Base-by-base conservation (phyloP, 2,329 filamentous ascomycete genomes). In the Fusarium dlaminii region DNA sequence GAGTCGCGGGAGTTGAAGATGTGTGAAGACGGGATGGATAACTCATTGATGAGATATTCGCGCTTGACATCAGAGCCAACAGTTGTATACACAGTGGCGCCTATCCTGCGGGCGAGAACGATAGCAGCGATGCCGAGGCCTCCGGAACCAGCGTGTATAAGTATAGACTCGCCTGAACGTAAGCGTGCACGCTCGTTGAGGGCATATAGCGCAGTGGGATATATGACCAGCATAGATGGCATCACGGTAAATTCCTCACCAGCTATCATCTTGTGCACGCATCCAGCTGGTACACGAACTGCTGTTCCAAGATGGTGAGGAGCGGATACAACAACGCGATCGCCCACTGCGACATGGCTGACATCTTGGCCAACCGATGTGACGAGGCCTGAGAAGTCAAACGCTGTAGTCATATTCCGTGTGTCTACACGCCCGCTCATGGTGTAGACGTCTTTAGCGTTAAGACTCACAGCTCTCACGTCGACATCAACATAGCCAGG, bases 261-360 rank as follows among this genome's bases (percentile, higher is more conserved):
- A 2, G 48, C 0, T 0, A 0, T 18, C 30, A 52, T 36, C 0
- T 27, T 52, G n/a, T 52, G 48, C 9, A 34, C 48, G 4, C 30
- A 36, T 36, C 48, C 30, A 24, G 30, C 30, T 36, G 48, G 48
- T 10, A 52, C 48, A 5, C 48, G n/a, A 34, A 52, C 48, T 1
- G n/a, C 17, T 20, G 48, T 52, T 20, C 30, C 48, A 20, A 52
- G 17, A 36, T 52, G 48, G 3, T 52, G 48, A 20, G 48, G 48
- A 11, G 48, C 48, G 0, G 48, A 52, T 36, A 15, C 30, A 2
- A 52, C 30, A 36, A 52, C 48, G 18, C 48, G 30, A 11, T 52
- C 48, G 1, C 48, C 30, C 12, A 27, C 30, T 2, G 17, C 4
- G 8, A 52, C 48, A 15, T 52, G 48, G 9, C 9, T 52, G 8